These are phyloP conservation scores for Galeopsis tetrahit DNA, from an alignment of 257 asterid genomes.

Conservation along the genomic window DNA sequence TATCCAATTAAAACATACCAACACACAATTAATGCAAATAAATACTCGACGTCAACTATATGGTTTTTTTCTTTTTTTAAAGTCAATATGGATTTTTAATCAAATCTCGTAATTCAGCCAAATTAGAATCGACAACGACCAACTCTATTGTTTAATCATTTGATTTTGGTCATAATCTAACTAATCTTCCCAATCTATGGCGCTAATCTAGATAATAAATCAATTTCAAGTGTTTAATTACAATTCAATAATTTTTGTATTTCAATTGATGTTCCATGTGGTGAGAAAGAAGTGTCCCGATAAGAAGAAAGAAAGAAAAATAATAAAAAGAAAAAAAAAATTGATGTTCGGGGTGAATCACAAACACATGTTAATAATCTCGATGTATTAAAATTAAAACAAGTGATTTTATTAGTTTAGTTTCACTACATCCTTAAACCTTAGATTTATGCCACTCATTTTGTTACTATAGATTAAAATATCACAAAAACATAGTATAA, in stretches of 20 bases:
- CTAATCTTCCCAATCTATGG: background rate
- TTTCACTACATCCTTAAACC: slow-evolving; percentile 2
- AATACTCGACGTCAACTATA: slow-evolving; percentile 5
- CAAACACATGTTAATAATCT: too few relatives aligned
- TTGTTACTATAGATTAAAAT: background rate
- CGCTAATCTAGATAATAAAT: slow-evolving; percentile 22
- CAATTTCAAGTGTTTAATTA: background rate
- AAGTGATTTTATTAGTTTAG: too few relatives aligned
- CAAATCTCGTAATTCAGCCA: background rate
- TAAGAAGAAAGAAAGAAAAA: too few relatives aligned
- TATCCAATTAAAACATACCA: background rate
- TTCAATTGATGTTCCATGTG: too few relatives aligned
- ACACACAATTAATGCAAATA: background rate
- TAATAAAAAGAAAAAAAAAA: too few relatives aligned
- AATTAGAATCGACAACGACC: background rate
- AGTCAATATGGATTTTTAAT: background rate
- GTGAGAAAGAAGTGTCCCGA: too few relatives aligned
- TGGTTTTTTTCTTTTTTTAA: too few relatives aligned
- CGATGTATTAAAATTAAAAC: too few relatives aligned
- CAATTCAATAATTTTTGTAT: too few relatives aligned
- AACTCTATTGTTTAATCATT: slow-evolving; percentile 5
- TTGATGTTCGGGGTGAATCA: too few relatives aligned
- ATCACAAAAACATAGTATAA: background rate
- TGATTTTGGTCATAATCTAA: background rate
- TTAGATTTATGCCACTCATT: slow-evolving; percentile 29